A percentile compares a stretch with the other conserved stretches of the same genome.
These are phyloP conservation scores for Colletotrichum phormii DNA, from an alignment of 2,329 filamentous ascomycete species.

Conservation along the genomic window DNA sequence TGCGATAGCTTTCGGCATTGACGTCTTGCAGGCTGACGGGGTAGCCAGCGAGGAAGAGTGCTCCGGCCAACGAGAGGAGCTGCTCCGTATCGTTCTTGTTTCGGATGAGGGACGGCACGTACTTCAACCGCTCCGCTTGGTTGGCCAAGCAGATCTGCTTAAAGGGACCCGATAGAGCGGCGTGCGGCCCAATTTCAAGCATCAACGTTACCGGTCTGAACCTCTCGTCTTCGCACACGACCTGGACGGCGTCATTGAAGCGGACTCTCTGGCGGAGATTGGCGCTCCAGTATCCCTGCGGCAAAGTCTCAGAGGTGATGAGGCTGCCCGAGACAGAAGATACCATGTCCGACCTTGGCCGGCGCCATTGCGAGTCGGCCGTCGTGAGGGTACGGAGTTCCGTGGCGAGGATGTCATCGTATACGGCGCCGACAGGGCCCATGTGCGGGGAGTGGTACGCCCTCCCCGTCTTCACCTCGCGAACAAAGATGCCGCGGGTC, in stretches of 20 bases:
- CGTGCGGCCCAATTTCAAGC: constrained; percentile 62
- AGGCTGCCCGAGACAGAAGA: background rate
- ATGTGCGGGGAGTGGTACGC: too few relatives aligned
- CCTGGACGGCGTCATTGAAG: constrained; percentile 46
- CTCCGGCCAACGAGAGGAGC: background rate
- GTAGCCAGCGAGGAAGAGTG: background rate
- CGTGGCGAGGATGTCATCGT: background rate
- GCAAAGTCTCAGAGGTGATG: constrained; percentile 45
- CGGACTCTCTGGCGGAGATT: constrained; percentile 5
- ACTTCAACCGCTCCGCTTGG: background rate
- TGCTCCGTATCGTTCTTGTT: background rate
- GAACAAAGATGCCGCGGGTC: background rate
- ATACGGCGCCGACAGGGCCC: background rate
- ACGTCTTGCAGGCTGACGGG: background rate
- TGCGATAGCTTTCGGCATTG: constrained; percentile 9
- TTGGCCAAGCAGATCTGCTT: constrained; percentile 57
- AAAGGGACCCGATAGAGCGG: constrained; percentile 45
- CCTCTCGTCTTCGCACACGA: constrained; percentile 45
- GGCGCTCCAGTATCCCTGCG: constrained; percentile 39
- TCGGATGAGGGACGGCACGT: background rate
- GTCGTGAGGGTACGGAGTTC: constrained; percentile 47
- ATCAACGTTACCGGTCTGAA: constrained; percentile 40
- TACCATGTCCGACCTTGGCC: background rate
- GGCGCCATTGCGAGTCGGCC: constrained; percentile 42
- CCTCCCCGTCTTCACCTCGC: background rate